Evolutionary conservation across 2,329 filamentous ascomycete genomes (phyloP), one percentile per base, ranked within the genome.

Genomic region (Penicillium glabrum): DNA sequence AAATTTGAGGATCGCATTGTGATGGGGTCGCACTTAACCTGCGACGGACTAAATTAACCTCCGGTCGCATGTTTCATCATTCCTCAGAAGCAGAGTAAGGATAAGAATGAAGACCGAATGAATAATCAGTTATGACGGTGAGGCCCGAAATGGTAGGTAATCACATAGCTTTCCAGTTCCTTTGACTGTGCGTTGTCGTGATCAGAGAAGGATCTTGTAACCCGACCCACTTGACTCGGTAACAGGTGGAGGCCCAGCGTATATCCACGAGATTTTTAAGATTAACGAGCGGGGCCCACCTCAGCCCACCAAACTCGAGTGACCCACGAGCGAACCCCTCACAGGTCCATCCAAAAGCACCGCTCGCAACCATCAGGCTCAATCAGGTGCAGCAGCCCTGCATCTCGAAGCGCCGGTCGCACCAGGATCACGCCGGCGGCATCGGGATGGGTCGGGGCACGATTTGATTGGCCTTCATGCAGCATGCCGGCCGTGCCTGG

Each of bases 391-490:
- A 35, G 56, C 35, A 41, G 31, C 52, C 45, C 56, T 56, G 58
- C 53, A 59, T 46, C 46, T 35, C 50, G 48, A 53, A 54, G 59
- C 59, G 57, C 58, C 55, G 13, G 56, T 54, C 56, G 56, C 58
- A 62, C 58, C 60, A 54, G 49, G 51, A 61, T 53, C 51, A 55
- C 53, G 35, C 58, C 35, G 41, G 46, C 48, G 45, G 55, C 46
- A 24, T 55, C 53, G 55, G 58, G 46, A 29, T 44, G 33, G 46
- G 52, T 52, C 37, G 29, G 46, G n/a, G 47, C 31, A 19, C 9
- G 27, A 39, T 2, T 23, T 63, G 60, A 64, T 66, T 64, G 63
- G 62, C 46, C 37, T 26, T 43, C 10, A 33, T 39, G n/a, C 19
- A 52, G 26, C 31, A 46, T 43, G 14, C 53, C 37, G 13, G 52